Conservation (phyloP, 106 monocot genomes). For the Xerophyta viscosa region DNA sequence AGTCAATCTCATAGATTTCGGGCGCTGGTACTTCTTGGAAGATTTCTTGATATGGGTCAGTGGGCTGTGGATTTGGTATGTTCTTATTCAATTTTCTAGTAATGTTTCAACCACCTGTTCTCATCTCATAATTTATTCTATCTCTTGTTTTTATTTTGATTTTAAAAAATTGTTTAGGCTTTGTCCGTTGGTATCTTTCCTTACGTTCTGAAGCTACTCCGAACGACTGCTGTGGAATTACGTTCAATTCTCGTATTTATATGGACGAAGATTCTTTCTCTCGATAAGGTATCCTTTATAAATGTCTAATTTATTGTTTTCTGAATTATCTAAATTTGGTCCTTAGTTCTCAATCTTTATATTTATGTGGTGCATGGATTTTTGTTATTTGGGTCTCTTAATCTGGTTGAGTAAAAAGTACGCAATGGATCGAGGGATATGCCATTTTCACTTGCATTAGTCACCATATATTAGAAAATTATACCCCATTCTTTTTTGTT, state of each 20-base stretch:
- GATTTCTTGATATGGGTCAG: conserved; percentile 97
- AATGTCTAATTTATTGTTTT: conserved; percentile 3
- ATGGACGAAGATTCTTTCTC: conserved; percentile 97
- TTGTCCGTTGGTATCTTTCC: conserved; percentile 96
- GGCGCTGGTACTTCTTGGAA: conserved; percentile 88
- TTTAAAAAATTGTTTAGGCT: conserved; percentile 29
- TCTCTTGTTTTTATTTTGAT: too few relatives aligned
- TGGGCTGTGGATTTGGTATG: conserved; percentile 96
- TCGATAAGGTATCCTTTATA: conserved; percentile 71
- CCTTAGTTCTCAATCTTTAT: background rate
- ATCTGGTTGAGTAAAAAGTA: too few relatives aligned
- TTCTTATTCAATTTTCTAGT: background rate
- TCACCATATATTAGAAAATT: too few relatives aligned
- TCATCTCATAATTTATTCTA: too few relatives aligned
- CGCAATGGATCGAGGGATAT: too few relatives aligned
- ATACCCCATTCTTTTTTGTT: too few relatives aligned
- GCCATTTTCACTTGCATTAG: too few relatives aligned
- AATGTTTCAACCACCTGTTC: background rate
- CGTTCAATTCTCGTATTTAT: conserved; percentile 94
- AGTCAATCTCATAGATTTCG: conserved; percentile 93
- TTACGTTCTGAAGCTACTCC: conserved; percentile 87
- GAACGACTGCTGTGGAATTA: conserved; percentile 80
- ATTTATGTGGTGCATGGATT: background rate
- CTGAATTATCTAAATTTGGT: background rate
- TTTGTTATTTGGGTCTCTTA: too few relatives aligned